Conservation (phyloP, 2,329 filamentous ascomycete species). For the Didymella exigua region DNA sequence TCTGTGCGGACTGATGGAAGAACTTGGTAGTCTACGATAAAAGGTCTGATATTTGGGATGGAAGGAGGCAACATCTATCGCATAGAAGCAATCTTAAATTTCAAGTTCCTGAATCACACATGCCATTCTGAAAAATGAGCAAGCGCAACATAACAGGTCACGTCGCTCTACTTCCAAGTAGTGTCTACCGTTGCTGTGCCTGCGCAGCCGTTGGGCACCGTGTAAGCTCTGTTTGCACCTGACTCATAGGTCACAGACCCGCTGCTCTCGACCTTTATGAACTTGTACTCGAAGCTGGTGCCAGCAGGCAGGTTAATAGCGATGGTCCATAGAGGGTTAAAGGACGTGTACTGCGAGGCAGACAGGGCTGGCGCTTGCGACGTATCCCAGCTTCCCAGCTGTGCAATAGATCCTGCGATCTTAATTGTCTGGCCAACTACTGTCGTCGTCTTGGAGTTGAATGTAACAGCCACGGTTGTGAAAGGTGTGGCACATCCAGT, state of each 20-base stretch:
- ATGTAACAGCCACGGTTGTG: constrained; percentile 47
- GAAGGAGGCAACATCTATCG: background rate
- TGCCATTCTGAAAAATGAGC: background rate
- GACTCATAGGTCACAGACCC: constrained; percentile 55
- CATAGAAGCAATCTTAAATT: background rate
- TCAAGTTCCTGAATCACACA: background rate
- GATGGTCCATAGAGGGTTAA: constrained; percentile 55
- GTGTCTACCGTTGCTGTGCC: constrained; percentile 24
- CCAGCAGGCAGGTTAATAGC: constrained; percentile 51
- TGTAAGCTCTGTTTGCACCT: constrained; percentile 50
- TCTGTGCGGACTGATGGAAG: constrained; percentile 28
- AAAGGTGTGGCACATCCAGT: constrained; percentile 32
- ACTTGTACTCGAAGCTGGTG: constrained; percentile 54
- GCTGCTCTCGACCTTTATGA: constrained; percentile 54
- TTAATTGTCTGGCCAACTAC: constrained; percentile 57
- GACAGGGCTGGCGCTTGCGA: constrained; percentile 49
- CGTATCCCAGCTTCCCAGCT: constrained; percentile 54
- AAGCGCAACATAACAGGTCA: too few relatives aligned
- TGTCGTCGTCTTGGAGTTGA: constrained; percentile 56
- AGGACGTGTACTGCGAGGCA: constrained; percentile 51
- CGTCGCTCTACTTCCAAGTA: constrained; percentile 30
- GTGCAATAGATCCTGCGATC: constrained; percentile 51
- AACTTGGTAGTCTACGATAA: constrained; percentile 11
- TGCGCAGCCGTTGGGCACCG: constrained; percentile 33
- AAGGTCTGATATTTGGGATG: background rate